Evolutionary conservation across 495 filamentous ascomycete species (phyloP).

Genomic region (Immersiella caudata): DNA sequence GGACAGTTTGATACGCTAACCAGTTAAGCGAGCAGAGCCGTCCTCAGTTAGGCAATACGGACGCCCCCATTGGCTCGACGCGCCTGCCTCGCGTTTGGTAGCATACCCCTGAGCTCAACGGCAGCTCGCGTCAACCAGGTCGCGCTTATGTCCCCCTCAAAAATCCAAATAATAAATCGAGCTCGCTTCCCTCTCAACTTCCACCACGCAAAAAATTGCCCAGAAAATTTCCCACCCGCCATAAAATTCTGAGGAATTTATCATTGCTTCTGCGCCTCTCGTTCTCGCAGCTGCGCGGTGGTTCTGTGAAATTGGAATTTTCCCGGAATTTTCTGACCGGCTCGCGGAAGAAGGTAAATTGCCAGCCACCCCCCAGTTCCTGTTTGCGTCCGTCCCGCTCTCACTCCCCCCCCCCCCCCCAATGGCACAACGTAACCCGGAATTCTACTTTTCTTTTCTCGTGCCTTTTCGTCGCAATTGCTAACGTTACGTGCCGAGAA

Average conservation of each 20-base stretch:
- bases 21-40: slow-evolving; percentile 7
- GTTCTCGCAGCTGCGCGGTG: background rate
- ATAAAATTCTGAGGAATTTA: background rate
- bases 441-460: background rate
- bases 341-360: slow-evolving; percentile 2
- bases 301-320: slow-evolving; percentile 1
- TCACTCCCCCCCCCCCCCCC: background rate
- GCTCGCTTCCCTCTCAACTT: background rate
- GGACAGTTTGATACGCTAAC: slow-evolving; percentile 11
- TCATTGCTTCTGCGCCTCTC: background rate
- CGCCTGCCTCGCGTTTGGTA: slow-evolving; percentile 3
- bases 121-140: slow-evolving; percentile 2
- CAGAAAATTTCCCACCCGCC: background rate
- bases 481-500: background rate
- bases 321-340: slow-evolving; percentile 2
- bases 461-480: background rate
- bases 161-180: slow-evolving; percentile 8
- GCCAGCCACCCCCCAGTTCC: background rate
- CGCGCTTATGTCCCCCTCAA: too few relatives aligned
- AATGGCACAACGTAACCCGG: slow-evolving; percentile 3
- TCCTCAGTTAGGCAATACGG: background rate
- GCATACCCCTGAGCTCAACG: background rate
- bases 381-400: background rate
- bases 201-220: background rate
- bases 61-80: background rate